Evolutionary conservation across 805 yeast genomes (phyloP).

Genomic region (Cyberlindnera saturnus): DNA sequence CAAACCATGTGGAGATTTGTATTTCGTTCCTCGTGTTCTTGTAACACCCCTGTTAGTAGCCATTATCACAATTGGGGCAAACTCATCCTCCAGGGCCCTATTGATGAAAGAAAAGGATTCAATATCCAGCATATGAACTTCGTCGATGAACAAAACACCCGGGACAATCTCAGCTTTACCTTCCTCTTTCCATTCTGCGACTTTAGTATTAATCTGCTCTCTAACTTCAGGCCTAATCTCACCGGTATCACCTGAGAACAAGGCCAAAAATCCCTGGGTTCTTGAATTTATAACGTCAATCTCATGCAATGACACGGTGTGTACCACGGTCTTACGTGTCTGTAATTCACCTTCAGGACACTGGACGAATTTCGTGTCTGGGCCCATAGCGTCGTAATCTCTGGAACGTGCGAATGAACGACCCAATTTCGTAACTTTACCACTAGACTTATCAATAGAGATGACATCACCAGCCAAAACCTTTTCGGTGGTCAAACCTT

Average conservation of each 20-base stretch:
- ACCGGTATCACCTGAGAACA: slow-evolving; percentile 95
- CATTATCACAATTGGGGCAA: slow-evolving; percentile 96
- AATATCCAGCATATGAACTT: slow-evolving; percentile 96
- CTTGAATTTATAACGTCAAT: slow-evolving; percentile 96
- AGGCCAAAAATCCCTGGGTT: slow-evolving; percentile 94
- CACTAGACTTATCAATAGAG: slow-evolving; percentile 91
- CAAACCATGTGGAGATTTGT: slow-evolving; percentile 95
- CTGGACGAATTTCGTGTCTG: slow-evolving; percentile 95
- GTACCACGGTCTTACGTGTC: slow-evolving; percentile 91
- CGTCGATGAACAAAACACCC: slow-evolving; percentile 96
- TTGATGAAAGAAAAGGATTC: slow-evolving; percentile 94
- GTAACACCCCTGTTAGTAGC: slow-evolving; percentile 96
- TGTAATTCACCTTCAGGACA: slow-evolving; percentile 99
- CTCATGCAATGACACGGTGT: slow-evolving; percentile 96
- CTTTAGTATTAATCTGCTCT: slow-evolving; percentile 93
- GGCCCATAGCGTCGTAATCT: slow-evolving; percentile 98
- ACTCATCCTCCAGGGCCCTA: slow-evolving; percentile 93
- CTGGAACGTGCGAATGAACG: slow-evolving; percentile 94
- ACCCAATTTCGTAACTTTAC: slow-evolving; percentile 90
- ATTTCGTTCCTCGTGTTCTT: slow-evolving; percentile 88
- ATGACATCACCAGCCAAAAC: slow-evolving; percentile 96
- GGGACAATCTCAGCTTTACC: slow-evolving; percentile 98
- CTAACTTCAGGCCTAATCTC: slow-evolving; percentile 94
- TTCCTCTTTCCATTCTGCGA: slow-evolving; percentile 98
- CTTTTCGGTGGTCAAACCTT: slow-evolving; percentile 88